A percentile compares a stretch with the other conserved stretches of the same genome.
These are phyloP conservation scores for Solanum infundibuliforme DNA, from an alignment of 257 asterid species.

Conservation along the genomic window DNA sequence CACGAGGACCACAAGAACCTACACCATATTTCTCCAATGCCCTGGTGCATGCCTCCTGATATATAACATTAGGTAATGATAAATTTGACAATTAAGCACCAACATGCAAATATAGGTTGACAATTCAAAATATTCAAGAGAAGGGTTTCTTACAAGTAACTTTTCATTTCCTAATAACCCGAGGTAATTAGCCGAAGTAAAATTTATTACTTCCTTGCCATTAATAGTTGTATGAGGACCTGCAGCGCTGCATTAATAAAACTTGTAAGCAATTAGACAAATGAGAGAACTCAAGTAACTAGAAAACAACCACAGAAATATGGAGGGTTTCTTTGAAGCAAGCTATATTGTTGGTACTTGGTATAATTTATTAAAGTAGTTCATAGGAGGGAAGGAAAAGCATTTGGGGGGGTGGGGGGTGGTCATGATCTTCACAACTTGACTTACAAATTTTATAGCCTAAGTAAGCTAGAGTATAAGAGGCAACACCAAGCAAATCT, in stretches of 20 bases:
- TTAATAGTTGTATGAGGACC: slow-evolving; percentile 73
- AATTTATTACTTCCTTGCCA: slow-evolving; percentile 71
- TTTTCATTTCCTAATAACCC: slow-evolving; percentile 77
- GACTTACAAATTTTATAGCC: background rate
- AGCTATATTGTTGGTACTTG: background rate
- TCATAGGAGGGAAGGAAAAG: background rate
- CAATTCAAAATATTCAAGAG: slow-evolving; percentile 2
- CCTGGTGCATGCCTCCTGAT: slow-evolving; percentile 81
- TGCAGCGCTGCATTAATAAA: slow-evolving; percentile 68
- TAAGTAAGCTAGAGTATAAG: background rate
- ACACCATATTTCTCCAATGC: slow-evolving; percentile 98
- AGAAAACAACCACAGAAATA: background rate
- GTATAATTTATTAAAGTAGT: background rate
- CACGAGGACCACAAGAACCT: slow-evolving; percentile 99
- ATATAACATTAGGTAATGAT: background rate
- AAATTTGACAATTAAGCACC: background rate
- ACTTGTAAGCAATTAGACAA: slow-evolving; percentile 3
- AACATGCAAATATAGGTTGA: background rate
- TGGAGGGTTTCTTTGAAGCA: background rate
- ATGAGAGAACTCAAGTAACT: background rate
- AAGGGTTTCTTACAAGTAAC: slow-evolving; percentile 48
- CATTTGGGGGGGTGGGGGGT: background rate
- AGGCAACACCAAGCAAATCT: background rate
- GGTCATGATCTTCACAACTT: background rate
- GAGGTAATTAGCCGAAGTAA: slow-evolving; percentile 88